Evolutionary conservation across 495 filamentous ascomycete genomes (phyloP), one percentile per base, ranked within the genome.

Genomic region (Lepraria neglecta): DNA sequence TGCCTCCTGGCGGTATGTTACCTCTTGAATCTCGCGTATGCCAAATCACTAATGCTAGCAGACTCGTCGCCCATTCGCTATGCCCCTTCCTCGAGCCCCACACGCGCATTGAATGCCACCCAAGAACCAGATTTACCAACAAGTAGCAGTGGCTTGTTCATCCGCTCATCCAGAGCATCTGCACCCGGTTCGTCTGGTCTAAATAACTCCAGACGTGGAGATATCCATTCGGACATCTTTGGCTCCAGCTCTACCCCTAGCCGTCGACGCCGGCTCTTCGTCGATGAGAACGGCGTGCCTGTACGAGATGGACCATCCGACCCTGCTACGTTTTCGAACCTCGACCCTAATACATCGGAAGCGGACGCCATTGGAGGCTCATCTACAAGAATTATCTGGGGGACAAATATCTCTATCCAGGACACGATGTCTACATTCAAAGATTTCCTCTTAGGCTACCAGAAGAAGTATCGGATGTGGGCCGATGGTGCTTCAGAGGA

Each of bases 51-150:
- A 48, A 5, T 6, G n/a, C 43, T 4, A 33, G 54, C 58, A 95
- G 91, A 91, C 65, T 97, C 91, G 0, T 97, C 91, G 9, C 91
- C 91, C 1, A 90, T 97, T 65, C 85, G 85, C 64, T 97, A 95
- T 67, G 87, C 86, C 33, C 82, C 91, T 51, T 95, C 89, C 70
- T 94, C 91, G 38, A 94, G 89, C 70, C 90, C 90, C 3, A 83
- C 82, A 21, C 81, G 84, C 59, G 69, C 68, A 21, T 38, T 55
- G 27, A 78, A 77, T 60, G 74, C 79, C 54, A 72, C 74, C 61
- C 82, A 81, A 58, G 83, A 83, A 65, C 84, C 85, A 44, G 81
- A 88, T 69, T 75, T 86, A 56, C 80, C 79, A 57, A 92, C 88
- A 72, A 87, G 88, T 59, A 91, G 88, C 76, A 95, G 90, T 68